Conservation (phyloP, 805 yeast genomes). For the Starmerella riodocensis region DNA sequence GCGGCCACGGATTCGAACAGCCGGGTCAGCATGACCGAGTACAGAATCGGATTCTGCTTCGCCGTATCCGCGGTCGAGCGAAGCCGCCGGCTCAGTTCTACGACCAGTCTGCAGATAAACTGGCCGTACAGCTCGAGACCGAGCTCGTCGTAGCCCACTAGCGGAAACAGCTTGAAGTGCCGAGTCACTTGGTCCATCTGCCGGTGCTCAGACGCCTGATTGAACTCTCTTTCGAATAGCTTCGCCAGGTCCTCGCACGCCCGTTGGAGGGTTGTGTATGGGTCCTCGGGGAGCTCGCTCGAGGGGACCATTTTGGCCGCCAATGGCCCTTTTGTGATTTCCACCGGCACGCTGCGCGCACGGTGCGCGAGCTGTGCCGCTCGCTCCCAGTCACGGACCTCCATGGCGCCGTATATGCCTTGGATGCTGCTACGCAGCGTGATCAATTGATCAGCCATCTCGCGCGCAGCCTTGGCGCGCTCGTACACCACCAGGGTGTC, state of each 20-base stretch:
- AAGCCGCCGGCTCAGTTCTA: conserved; percentile 60
- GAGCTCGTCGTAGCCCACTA: conserved; percentile 53
- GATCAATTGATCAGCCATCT: conserved; percentile 53
- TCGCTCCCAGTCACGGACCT: conserved; percentile 53
- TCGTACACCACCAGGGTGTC: conserved; percentile 14
- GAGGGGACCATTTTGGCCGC: conserved; percentile 78
- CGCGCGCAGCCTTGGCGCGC: conserved; percentile 47
- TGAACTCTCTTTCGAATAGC: conserved; percentile 50
- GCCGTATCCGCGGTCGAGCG: conserved; percentile 28
- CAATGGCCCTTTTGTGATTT: conserved; percentile 47
- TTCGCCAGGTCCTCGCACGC: conserved; percentile 49
- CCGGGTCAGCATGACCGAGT: conserved; percentile 30
- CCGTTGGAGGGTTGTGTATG: conserved; percentile 39
- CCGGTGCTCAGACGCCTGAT: conserved; percentile 49
- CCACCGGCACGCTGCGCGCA: conserved; percentile 42
- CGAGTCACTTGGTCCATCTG: conserved; percentile 61
- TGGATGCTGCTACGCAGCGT: conserved; percentile 51
- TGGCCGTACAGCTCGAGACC: conserved; percentile 75
- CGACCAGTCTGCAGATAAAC: conserved; percentile 74
- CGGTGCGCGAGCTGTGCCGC: conserved; percentile 58
- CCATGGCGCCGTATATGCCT: conserved; percentile 56
- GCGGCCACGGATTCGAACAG: conserved; percentile 73
- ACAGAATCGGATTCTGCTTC: conserved; percentile 21
- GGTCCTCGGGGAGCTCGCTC: conserved; percentile 69
- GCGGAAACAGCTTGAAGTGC: conserved; percentile 76